A percentile compares a stretch with the other conserved stretches of the same genome.
Evolutionary conservation across 257 asterid species (phyloP).

Genomic region (Cruciata laevipes): DNA sequence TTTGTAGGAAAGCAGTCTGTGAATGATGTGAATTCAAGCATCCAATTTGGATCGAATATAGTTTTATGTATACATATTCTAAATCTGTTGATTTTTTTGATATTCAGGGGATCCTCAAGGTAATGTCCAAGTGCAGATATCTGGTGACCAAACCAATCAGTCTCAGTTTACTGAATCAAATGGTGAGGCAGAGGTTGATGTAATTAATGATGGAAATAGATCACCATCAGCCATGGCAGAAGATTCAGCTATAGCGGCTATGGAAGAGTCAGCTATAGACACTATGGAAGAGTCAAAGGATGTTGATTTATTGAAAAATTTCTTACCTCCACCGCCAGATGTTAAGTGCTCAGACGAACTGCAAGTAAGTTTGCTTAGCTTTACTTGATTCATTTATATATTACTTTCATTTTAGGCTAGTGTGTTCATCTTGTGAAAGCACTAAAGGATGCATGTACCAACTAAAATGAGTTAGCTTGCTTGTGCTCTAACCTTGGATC

Average conservation of each 20-base stretch:
- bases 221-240: slow-evolving; percentile 40
- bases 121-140: slow-evolving; percentile 33
- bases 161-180: slow-evolving; percentile 38
- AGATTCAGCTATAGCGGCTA: slow-evolving; percentile 41
- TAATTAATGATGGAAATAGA: slow-evolving; percentile 27
- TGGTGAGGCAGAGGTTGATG: slow-evolving; percentile 39
- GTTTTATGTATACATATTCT: background rate
- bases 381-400: background rate
- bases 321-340: slow-evolving; percentile 74
- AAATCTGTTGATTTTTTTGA: background rate
- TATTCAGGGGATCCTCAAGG: slow-evolving; percentile 55
- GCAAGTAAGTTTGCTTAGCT: slow-evolving; percentile 55
- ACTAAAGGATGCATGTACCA: too few relatives aligned
- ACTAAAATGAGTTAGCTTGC: too few relatives aligned
- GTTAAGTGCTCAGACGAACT: slow-evolving; percentile 73
- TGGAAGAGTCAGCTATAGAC: slow-evolving; percentile 41
- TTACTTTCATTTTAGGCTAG: background rate
- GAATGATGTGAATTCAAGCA: too few relatives aligned
- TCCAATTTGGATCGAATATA: too few relatives aligned
- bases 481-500: too few relatives aligned
- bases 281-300: slow-evolving; percentile 49
- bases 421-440: too few relatives aligned
- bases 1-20: too few relatives aligned
- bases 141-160: slow-evolving; percentile 44
- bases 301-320: slow-evolving; percentile 47